phyloP scores from a whole-genome alignment of 371 early-diverging fungal species.

The Zychaea mexicana region DNA sequence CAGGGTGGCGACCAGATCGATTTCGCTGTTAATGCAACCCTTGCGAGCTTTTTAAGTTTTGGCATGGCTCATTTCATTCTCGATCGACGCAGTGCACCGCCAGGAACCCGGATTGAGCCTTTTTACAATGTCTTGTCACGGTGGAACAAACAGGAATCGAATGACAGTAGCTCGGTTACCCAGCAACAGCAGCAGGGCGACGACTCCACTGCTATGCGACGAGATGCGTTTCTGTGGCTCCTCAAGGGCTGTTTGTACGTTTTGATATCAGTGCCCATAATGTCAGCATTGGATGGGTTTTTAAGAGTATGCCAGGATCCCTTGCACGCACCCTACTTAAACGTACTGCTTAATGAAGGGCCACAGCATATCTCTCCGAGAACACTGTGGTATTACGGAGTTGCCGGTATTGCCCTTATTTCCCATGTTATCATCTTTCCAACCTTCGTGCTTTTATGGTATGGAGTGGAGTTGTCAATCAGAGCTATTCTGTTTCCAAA shows the following conservation, averaged over 20 bases:
- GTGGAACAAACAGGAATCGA: slow-evolving; percentile 18
- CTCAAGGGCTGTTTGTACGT: slow-evolving; percentile 5
- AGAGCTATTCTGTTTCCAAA: slow-evolving; percentile 3
- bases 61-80: slow-evolving; percentile 25
- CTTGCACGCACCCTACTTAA: slow-evolving; percentile 5
- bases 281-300: slow-evolving; percentile 29
- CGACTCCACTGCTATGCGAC: background rate
- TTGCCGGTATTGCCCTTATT: slow-evolving; percentile 24
- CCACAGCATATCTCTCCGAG: background rate
- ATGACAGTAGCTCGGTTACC: background rate
- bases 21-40: slow-evolving; percentile 11
- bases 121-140: slow-evolving; percentile 3
- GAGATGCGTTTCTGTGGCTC: slow-evolving; percentile 17
- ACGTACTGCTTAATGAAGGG: background rate
- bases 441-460: slow-evolving; percentile 16
- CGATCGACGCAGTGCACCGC: slow-evolving; percentile 18
- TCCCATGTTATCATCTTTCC: slow-evolving; percentile 27
- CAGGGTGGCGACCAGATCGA: slow-evolving; percentile 12
- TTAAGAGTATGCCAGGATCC: slow-evolving; percentile 27
- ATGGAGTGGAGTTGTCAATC: background rate
- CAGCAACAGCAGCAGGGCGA: background rate
- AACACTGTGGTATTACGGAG: slow-evolving; percentile 17
- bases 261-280: slow-evolving; percentile 18
- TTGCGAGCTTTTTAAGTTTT: slow-evolving; percentile 24
- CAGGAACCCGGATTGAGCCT: slow-evolving; percentile 8